Percentiles rank a stretch among this genome's conserved stretches.
Conservation (phyloP, 345 rosid genomes). For the Eucalyptus regnans region DNA sequence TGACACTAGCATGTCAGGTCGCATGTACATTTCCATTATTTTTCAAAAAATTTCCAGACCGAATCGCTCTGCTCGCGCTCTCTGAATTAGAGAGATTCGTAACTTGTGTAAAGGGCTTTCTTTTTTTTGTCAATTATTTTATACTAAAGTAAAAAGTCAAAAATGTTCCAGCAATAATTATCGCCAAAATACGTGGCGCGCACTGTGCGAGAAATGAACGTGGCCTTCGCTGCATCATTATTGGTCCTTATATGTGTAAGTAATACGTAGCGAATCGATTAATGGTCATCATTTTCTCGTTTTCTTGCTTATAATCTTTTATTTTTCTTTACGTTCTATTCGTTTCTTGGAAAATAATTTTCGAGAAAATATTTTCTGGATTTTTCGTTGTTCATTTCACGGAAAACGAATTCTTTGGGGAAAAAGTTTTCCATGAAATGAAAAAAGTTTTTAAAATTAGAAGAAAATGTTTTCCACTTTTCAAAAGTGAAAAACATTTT, state of each 20-base stretch:
- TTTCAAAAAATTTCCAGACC: background rate
- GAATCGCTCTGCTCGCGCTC: background rate
- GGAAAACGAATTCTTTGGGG: accelerated
- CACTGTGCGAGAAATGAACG: background rate
- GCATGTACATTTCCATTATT: background rate
- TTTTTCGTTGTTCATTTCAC: accelerated
- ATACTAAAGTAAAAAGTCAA: background rate
- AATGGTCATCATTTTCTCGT: too few species aligned
- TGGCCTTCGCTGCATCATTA: background rate
- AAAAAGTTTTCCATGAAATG: too few species aligned
- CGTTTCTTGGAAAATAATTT: too few species aligned
- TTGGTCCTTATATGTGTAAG: too few species aligned
- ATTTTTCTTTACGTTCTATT: too few species aligned
- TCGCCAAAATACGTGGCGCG: background rate
- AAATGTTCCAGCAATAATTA: background rate
- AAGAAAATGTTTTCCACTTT: accelerated
- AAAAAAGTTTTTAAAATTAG: too few species aligned
- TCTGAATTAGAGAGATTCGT: background rate
- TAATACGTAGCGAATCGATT: too few species aligned
- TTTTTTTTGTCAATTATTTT: background rate
- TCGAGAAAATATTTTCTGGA: accelerated
- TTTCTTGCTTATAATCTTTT: background rate
- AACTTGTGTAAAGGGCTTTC: background rate
- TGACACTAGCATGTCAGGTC: background rate
- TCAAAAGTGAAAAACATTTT: too few species aligned